Evolutionary conservation across 2,329 filamentous ascomycete genomes (phyloP).

Genomic region (Hypoxylon sp.): DNA sequence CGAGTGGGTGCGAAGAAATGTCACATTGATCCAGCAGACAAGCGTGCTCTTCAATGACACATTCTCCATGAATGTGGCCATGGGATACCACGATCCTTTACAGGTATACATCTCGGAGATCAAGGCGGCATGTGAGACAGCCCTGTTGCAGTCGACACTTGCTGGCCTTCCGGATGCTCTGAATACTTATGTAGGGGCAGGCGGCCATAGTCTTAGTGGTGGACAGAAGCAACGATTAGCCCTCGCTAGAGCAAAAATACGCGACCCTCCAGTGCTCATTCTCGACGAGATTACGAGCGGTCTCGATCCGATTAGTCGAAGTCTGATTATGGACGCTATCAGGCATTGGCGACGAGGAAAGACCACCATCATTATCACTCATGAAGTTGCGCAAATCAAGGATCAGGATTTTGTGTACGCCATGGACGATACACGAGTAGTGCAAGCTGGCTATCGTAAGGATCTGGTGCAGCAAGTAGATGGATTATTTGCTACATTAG

Average conservation of each 20-base stretch:
- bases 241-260: constrained; percentile 78
- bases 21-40: constrained; percentile 84
- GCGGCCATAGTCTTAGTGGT: constrained; percentile 78
- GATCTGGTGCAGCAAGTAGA: constrained; percentile 56
- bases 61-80: constrained; percentile 78
- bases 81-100: constrained; percentile 66
- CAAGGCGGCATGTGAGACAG: constrained; percentile 68
- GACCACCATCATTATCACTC: constrained; percentile 93
- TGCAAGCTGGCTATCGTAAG: constrained; percentile 72
- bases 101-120: constrained; percentile 64
- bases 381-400: constrained; percentile 81
- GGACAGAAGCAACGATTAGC: constrained; percentile 86
- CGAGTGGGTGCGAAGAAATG: constrained; percentile 77
- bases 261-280: constrained; percentile 82
- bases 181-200: constrained; percentile 74
- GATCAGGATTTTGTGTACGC: constrained; percentile 81
- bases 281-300: constrained; percentile 91
- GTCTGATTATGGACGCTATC: constrained; percentile 76
- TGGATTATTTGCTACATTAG: constrained; percentile 58
- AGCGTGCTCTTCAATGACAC: constrained; percentile 84
- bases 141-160: constrained; percentile 74
- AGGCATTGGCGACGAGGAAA: constrained; percentile 79
- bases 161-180: constrained; percentile 72
- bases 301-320: constrained; percentile 76
- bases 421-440: constrained; percentile 72